Base-by-base conservation (phyloP, 1,284 basidiomycete genomes). In the Bondarzewia mesenterica region DNA sequence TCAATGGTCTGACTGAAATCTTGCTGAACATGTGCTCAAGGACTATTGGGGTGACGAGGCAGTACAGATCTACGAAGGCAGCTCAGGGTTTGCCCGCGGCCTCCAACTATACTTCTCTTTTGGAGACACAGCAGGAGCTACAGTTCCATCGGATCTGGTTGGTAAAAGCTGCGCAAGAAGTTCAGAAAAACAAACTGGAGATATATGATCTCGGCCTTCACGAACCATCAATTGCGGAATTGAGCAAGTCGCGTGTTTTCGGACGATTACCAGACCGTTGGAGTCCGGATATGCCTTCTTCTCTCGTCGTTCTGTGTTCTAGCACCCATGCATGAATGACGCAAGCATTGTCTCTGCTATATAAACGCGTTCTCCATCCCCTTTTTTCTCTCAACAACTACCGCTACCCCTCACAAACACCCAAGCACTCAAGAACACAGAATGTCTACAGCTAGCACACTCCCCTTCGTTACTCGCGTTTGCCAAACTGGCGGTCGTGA, bases 381-480 rank as follows among this genome's bases (percentile, higher is more conserved):
- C 35, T 18, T 21, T 37, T 26, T 16, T 36, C 22, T 39, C 29
- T 15, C 21, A 8, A 40, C 1, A 10, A 40, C 16, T 18, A 40
- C 38, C 38, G 16, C n/a, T 15, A 12, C 21, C 16, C 8, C 38
- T 40, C 38, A 22, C 38, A 18, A 3, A 37, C n/a, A 14, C 15
- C 36, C 10, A 43, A 25, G 14, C 16, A 29, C 16, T 10, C 15
- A 8, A 21, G 21, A n/a, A 25, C 26, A 6, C 25, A 7, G n/a
- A 43, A 40, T 40, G 38, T 52, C 51, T 12, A 16, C 26, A 12
- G 22, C 23, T 23, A 32, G 18, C 18, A 32, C 47, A 16, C 51
- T 77, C 49, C 69, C 70, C 29, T 77, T 82, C 61, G 58, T 66
- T 32, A 67, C 72, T 42, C 67, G 66, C 53, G 51, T 78, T 55